Conservation (phyloP, 75 land plant species). For the Pseudotsuga menziesii region DNA sequence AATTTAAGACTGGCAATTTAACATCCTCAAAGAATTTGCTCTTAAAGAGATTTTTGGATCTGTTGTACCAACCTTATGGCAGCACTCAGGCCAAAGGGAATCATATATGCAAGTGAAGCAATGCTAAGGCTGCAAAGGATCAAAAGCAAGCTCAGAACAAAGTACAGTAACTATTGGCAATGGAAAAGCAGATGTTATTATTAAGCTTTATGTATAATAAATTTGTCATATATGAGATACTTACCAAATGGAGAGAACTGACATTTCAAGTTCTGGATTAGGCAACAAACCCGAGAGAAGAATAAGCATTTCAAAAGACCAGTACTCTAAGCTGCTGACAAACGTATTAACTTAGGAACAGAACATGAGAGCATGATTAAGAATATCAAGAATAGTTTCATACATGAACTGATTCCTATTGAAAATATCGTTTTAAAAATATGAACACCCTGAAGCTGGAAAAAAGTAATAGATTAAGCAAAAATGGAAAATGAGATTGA, state of each 20-base stretch:
- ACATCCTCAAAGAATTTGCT: background rate
- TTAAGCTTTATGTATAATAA: constrained; percentile 29
- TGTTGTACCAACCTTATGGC: constrained; percentile 35
- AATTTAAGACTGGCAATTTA: background rate
- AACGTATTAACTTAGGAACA: background rate
- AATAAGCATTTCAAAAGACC: constrained; percentile 64
- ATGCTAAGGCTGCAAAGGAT: constrained; percentile 32
- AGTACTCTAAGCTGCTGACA: constrained; percentile 55
- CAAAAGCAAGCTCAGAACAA: constrained; percentile 6
- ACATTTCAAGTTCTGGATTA: constrained; percentile 67
- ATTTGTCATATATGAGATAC: background rate
- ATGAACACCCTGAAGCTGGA: no score
- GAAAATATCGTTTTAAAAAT: no score
- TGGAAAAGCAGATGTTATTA: background rate
- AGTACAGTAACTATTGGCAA: background rate
- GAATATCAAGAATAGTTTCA: no score
- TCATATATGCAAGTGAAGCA: constrained; percentile 26
- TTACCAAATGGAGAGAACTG: constrained; percentile 53
- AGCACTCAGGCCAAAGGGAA: constrained; percentile 51
- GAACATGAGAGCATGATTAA: no score
- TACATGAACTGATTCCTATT: no score
- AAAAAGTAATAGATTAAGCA: background rate
- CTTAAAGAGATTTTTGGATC: background rate
- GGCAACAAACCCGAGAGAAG: constrained; percentile 61
- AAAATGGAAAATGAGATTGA: background rate